Conservation (phyloP, 176 grass and related monocot species). For the Hsuehochloa calcarea region DNA sequence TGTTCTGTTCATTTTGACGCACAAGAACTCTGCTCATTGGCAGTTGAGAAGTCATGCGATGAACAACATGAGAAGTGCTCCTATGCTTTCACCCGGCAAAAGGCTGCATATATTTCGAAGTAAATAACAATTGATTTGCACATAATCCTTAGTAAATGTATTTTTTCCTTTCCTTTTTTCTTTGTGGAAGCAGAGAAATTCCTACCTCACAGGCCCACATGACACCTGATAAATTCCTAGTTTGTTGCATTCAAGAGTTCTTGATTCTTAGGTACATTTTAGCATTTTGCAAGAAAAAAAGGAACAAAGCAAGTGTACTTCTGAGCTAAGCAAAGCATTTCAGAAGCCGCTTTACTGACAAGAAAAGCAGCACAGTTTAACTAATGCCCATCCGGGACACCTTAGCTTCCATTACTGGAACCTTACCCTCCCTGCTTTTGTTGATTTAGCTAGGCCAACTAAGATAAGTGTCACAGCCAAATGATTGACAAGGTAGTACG, state of each 20-base stretch:
- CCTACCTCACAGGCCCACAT: neutral
- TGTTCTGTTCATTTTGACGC: neutral
- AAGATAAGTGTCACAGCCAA: neutral
- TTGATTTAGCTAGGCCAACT: neutral
- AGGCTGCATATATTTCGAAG: neutral
- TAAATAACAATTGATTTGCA: neutral
- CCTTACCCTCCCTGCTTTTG: neutral
- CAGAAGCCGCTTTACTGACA: slow-evolving; percentile 27
- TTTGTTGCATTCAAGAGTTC: neutral
- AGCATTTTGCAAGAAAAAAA: neutral
- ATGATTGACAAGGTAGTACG: slow-evolving; percentile 16
- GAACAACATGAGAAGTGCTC: neutral
- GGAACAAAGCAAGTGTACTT: slow-evolving; percentile 11
- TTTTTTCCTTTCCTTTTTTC: neutral
- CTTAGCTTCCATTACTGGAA: slow-evolving; percentile 15
- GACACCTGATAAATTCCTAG: neutral
- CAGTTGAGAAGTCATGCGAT: neutral
- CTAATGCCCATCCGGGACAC: neutral
- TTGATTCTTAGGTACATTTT: neutral
- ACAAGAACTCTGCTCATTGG: neutral
- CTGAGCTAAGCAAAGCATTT: neutral
- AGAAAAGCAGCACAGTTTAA: neutral
- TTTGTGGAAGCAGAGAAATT: neutral
- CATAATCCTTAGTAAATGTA: neutral
- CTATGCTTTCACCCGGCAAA: neutral